Conservation (phyloP, 1,284 basidiomycete species). For the Cryptococcus sp. region DNA sequence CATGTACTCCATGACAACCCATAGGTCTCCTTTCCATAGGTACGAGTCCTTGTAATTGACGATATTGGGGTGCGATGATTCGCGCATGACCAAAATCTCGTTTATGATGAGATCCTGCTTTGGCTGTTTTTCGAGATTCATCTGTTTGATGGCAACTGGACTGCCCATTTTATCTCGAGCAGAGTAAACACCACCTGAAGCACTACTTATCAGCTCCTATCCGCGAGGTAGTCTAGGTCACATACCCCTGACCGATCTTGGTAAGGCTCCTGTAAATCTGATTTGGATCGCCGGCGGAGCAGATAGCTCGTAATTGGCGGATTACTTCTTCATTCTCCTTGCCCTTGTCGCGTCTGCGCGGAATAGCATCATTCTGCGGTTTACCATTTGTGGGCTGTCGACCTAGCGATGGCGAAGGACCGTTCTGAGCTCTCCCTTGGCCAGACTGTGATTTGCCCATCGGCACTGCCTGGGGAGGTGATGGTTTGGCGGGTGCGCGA, state of each 20-base stretch:
- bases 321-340: slow-evolving; percentile 86
- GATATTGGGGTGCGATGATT: slow-evolving; percentile 92
- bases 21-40: slow-evolving; percentile 93
- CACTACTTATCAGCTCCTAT: slow-evolving; percentile 52
- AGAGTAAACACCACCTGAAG: slow-evolving; percentile 96
- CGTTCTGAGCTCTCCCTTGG: slow-evolving; percentile 20
- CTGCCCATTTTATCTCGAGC: slow-evolving; percentile 93
- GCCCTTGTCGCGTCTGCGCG: slow-evolving; percentile 80
- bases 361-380: slow-evolving; percentile 56
- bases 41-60: slow-evolving; percentile 99
- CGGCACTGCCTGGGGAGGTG: slow-evolving; percentile 18
- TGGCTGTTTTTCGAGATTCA: slow-evolving; percentile 99
- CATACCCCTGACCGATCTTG: slow-evolving; percentile 96
- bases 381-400: slow-evolving; percentile 36
- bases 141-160: slow-evolving; percentile 98
- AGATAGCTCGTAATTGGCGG: slow-evolving; percentile 84
- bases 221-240: slow-evolving; percentile 11
- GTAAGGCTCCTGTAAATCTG: slow-evolving; percentile 84
- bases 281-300: slow-evolving; percentile 95
- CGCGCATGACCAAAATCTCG: slow-evolving; percentile 98
- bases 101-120: slow-evolving; percentile 99
- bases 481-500: slow-evolving; percentile 31
- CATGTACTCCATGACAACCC: slow-evolving; percentile 99
- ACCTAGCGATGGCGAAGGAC: slow-evolving; percentile 21
- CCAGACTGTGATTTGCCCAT: slow-evolving; percentile 41